A percentile compares a stretch with the other conserved stretches of the same genome.
Conservation (phyloP, 192 early-diverging fungal species). For the Haplosporangium gracile region DNA sequence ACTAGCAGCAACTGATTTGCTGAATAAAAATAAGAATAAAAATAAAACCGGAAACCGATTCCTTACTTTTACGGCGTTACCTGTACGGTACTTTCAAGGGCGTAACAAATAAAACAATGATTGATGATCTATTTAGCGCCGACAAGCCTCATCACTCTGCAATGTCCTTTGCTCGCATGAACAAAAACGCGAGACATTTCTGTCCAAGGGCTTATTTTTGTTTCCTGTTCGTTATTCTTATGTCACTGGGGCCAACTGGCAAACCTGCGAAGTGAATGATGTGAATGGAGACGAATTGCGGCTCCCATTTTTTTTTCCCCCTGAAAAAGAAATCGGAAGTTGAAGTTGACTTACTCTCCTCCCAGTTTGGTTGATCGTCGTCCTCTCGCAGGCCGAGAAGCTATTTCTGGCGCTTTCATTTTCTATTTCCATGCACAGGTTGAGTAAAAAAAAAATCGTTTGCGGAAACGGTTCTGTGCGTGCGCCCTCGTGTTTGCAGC, state of each 20-base stretch:
- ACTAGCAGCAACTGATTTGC: background rate
- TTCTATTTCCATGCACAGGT: background rate
- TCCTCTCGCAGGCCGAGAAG: background rate
- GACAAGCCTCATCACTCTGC: background rate
- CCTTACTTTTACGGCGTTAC: no score
- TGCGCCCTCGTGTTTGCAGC: background rate
- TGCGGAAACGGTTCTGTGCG: background rate
- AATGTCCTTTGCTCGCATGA: background rate
- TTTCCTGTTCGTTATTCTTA: background rate
- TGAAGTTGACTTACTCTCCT: background rate
- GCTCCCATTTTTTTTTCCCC: background rate
- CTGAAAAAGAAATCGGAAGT: background rate
- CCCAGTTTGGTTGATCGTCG: background rate
- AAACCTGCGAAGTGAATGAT: background rate
- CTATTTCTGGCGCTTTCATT: background rate
- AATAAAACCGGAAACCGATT: background rate
- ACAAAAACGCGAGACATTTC: background rate
- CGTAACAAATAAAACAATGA: background rate
- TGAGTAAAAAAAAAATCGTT: background rate
- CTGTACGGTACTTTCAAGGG: no score
- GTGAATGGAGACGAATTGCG: background rate
- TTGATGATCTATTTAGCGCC: background rate
- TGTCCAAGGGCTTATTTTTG: background rate
- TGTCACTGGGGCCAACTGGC: background rate
- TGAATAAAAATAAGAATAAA: background rate